Percentiles rank a stretch among this genome's conserved stretches.
These are phyloP conservation scores for Ophiocordyceps sinensis DNA, from an alignment of 2,329 filamentous ascomycete species.

Conservation along the genomic window DNA sequence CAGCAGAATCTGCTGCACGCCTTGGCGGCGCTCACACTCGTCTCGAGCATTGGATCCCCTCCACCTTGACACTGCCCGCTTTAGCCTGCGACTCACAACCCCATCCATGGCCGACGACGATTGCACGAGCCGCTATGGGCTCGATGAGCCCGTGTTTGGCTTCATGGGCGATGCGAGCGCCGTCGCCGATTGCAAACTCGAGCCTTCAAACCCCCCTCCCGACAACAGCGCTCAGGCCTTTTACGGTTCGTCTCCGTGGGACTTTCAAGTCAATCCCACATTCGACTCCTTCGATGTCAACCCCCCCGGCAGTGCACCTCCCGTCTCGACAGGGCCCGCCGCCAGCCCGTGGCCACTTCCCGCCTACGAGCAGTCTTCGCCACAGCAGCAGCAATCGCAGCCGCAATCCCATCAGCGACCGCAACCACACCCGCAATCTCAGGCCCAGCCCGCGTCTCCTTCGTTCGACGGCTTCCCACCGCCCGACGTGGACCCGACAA, in stretches of 20 bases:
- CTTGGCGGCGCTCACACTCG: not conserved
- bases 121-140: slow-evolving; percentile 24
- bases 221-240: slow-evolving; percentile 21
- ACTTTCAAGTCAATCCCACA: slow-evolving; percentile 31
- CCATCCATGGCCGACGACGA: slow-evolving; percentile 25
- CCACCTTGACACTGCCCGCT: not conserved
- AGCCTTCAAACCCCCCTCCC: slow-evolving; percentile 15
- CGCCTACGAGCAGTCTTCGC: slow-evolving; percentile 18
- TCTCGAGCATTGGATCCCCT: not conserved
- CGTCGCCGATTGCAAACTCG: slow-evolving; percentile 14
- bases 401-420: not conserved
- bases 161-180: slow-evolving; percentile 20
- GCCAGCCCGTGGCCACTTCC: slow-evolving; percentile 20
- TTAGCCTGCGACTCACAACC: not conserved
- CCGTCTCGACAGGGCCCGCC: slow-evolving; percentile 17
- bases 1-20: not conserved
- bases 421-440: not conserved
- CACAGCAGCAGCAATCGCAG: not conserved
- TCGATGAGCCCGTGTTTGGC: slow-evolving; percentile 26
- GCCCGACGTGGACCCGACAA: slow-evolving; percentile 20
- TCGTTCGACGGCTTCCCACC: slow-evolving; percentile 15
- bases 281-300: slow-evolving; percentile 30
- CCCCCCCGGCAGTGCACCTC: slow-evolving; percentile 19
- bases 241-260: slow-evolving; percentile 24
- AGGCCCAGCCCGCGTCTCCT: slow-evolving; percentile 12